phyloP scores from a whole-genome alignment of 176 grass and related monocot species.

The Bothriochloa decipiens region DNA sequence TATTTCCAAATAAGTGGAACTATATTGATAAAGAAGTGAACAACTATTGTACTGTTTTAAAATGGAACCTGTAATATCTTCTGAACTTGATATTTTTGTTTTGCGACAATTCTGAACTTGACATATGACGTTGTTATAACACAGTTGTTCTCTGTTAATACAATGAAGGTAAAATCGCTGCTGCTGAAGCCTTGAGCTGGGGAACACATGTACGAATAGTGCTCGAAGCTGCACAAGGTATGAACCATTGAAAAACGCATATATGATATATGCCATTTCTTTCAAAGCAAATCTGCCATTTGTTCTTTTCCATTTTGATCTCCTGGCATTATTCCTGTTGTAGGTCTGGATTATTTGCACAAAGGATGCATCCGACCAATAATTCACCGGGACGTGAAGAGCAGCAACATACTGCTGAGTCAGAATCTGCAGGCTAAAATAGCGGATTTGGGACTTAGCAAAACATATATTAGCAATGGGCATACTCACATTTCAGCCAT shows the following conservation, averaged over 20 bases:
- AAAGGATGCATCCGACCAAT: constrained; percentile 34
- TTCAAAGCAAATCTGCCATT: background rate
- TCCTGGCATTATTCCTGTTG: background rate
- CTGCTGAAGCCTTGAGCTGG: constrained; percentile 40
- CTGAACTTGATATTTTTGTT: background rate
- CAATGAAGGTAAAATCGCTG: constrained; percentile 38
- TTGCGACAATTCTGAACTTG: too few relatives aligned
- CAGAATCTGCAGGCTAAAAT: constrained; percentile 47
- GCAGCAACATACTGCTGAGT: constrained; percentile 53
- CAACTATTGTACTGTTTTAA: too few relatives aligned
- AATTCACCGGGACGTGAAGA: constrained; percentile 62
- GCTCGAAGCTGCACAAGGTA: constrained; percentile 58
- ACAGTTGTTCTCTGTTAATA: background rate
- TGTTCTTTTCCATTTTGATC: background rate
- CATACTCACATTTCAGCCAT: constrained; percentile 34
- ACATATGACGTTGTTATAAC: background rate
- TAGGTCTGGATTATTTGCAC: constrained; percentile 65
- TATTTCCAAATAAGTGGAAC: too few relatives aligned
- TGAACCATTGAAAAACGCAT: background rate
- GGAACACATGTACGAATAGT: constrained; percentile 35
- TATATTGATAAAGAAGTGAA: too few relatives aligned
- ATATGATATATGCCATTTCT: too few relatives aligned
- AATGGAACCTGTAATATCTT: too few relatives aligned
- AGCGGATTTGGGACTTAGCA: constrained; percentile 60
- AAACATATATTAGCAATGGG: constrained; percentile 10